Evolutionary conservation across 2,329 filamentous ascomycete genomes (phyloP), one percentile per base, ranked within the genome.

Genomic region (Stachybotrys chlorohalonatus): DNA sequence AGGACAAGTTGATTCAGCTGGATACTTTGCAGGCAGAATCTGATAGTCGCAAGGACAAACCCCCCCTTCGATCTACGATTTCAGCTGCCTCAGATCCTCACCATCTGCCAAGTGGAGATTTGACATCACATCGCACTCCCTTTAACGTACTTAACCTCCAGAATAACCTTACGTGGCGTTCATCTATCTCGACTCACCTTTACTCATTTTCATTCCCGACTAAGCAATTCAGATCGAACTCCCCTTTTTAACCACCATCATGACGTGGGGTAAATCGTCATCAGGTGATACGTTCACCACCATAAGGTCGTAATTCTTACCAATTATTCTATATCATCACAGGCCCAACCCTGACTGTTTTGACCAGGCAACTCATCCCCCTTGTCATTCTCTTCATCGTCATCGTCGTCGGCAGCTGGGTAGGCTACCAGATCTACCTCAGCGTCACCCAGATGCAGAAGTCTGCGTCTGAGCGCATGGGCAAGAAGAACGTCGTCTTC

Each of bases 401-500:
- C 64, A 66, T 89, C 31, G 77, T 70, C 58, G 78, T 73, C 54
- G 67, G 79, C 49, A 85, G 77, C 55, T 89, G 83, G 72, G 75
- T 92, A 55, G 80, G 81, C 57, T 90, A 90, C 70, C 84, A 89
- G 57, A 79, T 91, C 67, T 91, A 87, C 71, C 70, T 87, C 54
- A 84, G 83, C 70, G 77, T 81, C 54, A 77, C 76, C 70, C 79
- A 87, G 68, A 84, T 92, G 62, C 79, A 82, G 57, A 75, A 82
- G 56, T 77, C 81, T 56, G 86, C 87, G 50, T 81, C 79, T 51
- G 77, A 86, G 70, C 83, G 83, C 65, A 87, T 91, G 81, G 83
- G 85, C 68, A 83, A 83, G 73, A 88, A 87, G 74, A 87, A 91
- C 67, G 81, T 92, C 55, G 76, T 83, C 47, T 87, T 90, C 70